Base-by-base conservation (phyloP, 257 asterid species). In the Salvia miltiorrhiza region DNA sequence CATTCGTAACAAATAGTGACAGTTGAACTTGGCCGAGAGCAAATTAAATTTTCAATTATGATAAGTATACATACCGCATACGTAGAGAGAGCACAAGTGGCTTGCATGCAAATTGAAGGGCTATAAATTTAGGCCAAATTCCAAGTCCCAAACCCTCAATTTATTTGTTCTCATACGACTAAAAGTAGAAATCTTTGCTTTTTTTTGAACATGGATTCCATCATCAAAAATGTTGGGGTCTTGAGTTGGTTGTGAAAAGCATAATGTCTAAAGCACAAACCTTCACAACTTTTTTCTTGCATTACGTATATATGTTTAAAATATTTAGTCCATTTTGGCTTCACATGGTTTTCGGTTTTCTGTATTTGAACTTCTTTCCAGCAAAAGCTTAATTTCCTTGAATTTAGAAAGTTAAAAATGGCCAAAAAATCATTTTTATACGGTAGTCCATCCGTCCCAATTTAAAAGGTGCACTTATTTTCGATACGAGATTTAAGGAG, bases 211-310 rank as follows among this genome's bases (percentile, higher is more conserved):
- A 49, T 2, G 17, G 61, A 61, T 61, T 40, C 26, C 16, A 41
- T 62, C 50, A 62, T 20, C 67, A 20, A 40, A 62, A 41, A 57
- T 32, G 64, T 57, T 30, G 64, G 28, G 52, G 11, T 20, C 67
- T 40, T 20, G 5, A 37, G 28, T 37, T 60, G 2, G 67, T 60
- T 60, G 49, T 50, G 39, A 17, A n/a, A 19, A 17, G 0, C 32
- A 30, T 61, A 61, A 39, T 37, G 20, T 4, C 50, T 39, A 61
- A 57, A 30, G 44, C 23, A 57, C 1, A 35, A 8, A 35, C 24
- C 19, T 5, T 48, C 19, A 17, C 55, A 17, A 48, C 24, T 19
- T 48, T 48, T 1, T 17, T 48, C 53, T 6, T 47, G 10, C 23
- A 5, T n/a, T n/a, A 47, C 10, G 53, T 47, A 47, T n/a, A n/a